Conservation (phyloP, 345 rosid species). For the Hirschfeldia incana region DNA sequence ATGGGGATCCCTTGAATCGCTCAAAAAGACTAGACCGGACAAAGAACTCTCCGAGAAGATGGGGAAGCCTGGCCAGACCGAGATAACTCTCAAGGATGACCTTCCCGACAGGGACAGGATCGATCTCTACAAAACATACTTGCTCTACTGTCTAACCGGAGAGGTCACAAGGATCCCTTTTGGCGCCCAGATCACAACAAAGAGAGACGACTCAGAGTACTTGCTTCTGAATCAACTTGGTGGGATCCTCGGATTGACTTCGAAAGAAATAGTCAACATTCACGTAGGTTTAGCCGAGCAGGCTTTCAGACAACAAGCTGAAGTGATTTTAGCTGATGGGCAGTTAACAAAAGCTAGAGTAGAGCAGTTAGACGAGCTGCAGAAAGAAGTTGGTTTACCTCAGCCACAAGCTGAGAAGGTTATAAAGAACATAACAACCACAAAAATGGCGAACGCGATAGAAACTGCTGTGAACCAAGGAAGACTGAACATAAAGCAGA, state of each 20-base stretch:
- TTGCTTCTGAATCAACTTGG: slow-evolving; percentile 81
- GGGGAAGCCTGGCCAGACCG: slow-evolving; percentile 82
- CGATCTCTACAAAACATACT: slow-evolving; percentile 80
- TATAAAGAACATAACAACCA: slow-evolving; percentile 78
- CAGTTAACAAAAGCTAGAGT: slow-evolving; percentile 80
- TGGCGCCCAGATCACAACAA: slow-evolving; percentile 74
- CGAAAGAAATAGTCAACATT: slow-evolving; percentile 71
- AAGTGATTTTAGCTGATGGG: slow-evolving; percentile 95
- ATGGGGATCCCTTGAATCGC: slow-evolving; percentile 81
- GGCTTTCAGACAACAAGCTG: slow-evolving; percentile 91
- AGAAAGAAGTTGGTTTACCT: slow-evolving; percentile 88
- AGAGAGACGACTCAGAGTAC: slow-evolving; percentile 78
- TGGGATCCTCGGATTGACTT: slow-evolving; percentile 76
- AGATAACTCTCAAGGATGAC: slow-evolving; percentile 93
- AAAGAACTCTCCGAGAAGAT: slow-evolving; percentile 58
- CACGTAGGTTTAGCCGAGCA: slow-evolving; percentile 85
- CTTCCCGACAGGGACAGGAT: slow-evolving; percentile 80
- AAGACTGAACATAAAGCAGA: slow-evolving; percentile 77
- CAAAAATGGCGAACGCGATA: slow-evolving; percentile 85
- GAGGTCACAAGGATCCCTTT: slow-evolving; percentile 73
- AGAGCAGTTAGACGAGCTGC: slow-evolving; percentile 80
- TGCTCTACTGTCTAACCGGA: slow-evolving; percentile 84
- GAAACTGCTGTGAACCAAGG: slow-evolving; percentile 89
- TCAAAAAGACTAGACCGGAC: slow-evolving; percentile 64
- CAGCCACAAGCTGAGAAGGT: slow-evolving; percentile 79